Evolutionary conservation across 768 basidiomycete species (phyloP).

Genomic region (Clathrus columnatus): DNA sequence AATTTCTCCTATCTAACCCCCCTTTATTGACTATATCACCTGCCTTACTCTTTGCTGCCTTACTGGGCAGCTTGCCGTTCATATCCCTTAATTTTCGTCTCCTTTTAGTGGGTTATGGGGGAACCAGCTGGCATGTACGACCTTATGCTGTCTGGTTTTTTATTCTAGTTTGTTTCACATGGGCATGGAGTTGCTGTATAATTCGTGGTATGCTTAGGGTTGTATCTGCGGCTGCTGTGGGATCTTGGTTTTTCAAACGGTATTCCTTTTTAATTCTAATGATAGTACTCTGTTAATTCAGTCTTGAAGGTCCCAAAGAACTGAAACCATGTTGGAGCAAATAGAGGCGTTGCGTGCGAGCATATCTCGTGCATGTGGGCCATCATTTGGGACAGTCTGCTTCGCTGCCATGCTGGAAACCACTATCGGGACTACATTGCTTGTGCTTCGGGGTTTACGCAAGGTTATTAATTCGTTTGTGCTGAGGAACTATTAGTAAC

Average conservation of each 20-base stretch:
- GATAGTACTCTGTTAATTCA: conserved; percentile 1
- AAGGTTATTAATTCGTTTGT: neutral
- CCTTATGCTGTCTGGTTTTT: conserved; percentile 76
- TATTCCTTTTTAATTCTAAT: conserved; percentile 24
- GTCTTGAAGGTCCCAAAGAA: conserved; percentile 3
- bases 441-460: conserved; percentile 7
- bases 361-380: conserved; percentile 67
- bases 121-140: conserved; percentile 40
- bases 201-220: conserved; percentile 72
- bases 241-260: conserved; percentile 84
- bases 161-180: conserved; percentile 38
- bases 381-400: conserved; percentile 73
- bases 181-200: conserved; percentile 74
- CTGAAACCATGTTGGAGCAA: neutral
- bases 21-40: conserved; percentile 72
- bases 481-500: neutral
- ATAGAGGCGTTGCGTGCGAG: conserved; percentile 66
- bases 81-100: conserved; percentile 70
- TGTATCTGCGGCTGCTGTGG: conserved; percentile 73
- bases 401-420: conserved; percentile 73
- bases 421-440: conserved; percentile 26
- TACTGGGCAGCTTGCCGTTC: conserved; percentile 71
- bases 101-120: conserved; percentile 57
- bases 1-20: conserved; percentile 61
- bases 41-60: conserved; percentile 52